Base-by-base conservation (phyloP, 495 filamentous ascomycete species). In the Alectoria sarmentosa region DNA sequence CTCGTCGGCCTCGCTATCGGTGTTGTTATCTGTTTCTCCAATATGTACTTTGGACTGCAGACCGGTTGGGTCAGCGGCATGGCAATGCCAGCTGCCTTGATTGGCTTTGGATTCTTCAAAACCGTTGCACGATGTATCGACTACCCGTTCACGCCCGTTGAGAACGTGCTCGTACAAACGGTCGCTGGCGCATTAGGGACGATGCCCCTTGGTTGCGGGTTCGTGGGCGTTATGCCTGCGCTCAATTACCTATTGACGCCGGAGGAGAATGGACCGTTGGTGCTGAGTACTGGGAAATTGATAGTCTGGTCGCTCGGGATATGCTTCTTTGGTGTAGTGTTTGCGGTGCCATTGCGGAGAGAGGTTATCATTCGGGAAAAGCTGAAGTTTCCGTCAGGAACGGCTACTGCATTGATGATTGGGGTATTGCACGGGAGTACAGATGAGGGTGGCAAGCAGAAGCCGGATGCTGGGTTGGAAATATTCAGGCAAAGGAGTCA, bases 21-120 rank as follows among this genome's bases (percentile, higher is more conserved):
- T 36, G 81, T 91, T 4, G 78, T 98, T 49, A 96, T 96, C 66
- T 92, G 89, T 67, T 96, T 96, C 76, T 93, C 89, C 34, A 98
- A 98, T 75, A 96, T 90, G 80, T 99, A 97, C 73, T 99, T 98
- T 71, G 95, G 95, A 17, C 81, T 99, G 34, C 95, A 99, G 74
- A 97, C 93, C 5, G 95, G 95, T 69, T 99, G 94, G 93, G 82
- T 88, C 61, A 85, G 80, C 63, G 84, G 86, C 6, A 91, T 91
- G 88, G 81, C 87, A 19, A 98, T 99, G 95, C 95, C 95, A 0
- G 88, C 92, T 1, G 90, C 91, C 14, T 76, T 99, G 64, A 89
- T 99, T 64, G 95, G 95, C n/a, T 98, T 97, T 71, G 94, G 91
- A 10, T 87, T 96, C 69, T 99, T 99, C 80, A 90, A 92, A 70